These are phyloP conservation scores for Diaporthe velutina DNA, from an alignment of 2,329 filamentous ascomycete species.

Conservation along the genomic window DNA sequence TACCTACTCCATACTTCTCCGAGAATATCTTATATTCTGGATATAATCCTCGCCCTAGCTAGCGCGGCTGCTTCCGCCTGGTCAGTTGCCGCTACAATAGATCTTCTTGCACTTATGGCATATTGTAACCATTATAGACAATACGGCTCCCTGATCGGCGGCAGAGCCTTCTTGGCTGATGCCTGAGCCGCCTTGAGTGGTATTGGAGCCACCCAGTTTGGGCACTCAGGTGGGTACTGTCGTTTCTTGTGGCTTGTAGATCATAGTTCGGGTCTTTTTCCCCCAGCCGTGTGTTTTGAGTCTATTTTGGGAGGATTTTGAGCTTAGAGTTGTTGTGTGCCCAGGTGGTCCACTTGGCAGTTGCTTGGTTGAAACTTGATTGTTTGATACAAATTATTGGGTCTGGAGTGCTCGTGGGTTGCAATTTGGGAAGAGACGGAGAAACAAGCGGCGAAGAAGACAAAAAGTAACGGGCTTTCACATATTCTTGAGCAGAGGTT, in stretches of 20 bases:
- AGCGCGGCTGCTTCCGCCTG: constrained; percentile 22
- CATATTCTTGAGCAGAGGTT: not conserved
- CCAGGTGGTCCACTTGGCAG: too few species aligned
- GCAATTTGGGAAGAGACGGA: not conserved
- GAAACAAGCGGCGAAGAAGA: too few species aligned
- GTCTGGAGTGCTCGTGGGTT: not conserved
- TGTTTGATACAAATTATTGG: not conserved
- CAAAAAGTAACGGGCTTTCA: not conserved
- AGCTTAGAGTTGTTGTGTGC: not conserved
- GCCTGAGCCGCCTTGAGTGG: not conserved
- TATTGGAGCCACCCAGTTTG: not conserved
- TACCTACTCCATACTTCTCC: not conserved
- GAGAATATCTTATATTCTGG: not conserved
- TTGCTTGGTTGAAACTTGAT: too few species aligned
- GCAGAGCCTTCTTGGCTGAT: not conserved
- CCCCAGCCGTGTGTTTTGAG: too few species aligned
- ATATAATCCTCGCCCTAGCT: not conserved
- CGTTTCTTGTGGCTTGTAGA: not conserved
- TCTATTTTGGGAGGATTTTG: not conserved
- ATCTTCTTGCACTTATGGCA: not conserved
- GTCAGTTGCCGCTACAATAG: not conserved
- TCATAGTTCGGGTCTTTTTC: not conserved
- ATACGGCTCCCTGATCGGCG: not conserved
- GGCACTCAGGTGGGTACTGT: not conserved
- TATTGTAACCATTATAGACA: not conserved